These are phyloP conservation scores for Coleophoma eucalyptorum DNA, from an alignment of 2,329 filamentous ascomycete species.

Conservation along the genomic window DNA sequence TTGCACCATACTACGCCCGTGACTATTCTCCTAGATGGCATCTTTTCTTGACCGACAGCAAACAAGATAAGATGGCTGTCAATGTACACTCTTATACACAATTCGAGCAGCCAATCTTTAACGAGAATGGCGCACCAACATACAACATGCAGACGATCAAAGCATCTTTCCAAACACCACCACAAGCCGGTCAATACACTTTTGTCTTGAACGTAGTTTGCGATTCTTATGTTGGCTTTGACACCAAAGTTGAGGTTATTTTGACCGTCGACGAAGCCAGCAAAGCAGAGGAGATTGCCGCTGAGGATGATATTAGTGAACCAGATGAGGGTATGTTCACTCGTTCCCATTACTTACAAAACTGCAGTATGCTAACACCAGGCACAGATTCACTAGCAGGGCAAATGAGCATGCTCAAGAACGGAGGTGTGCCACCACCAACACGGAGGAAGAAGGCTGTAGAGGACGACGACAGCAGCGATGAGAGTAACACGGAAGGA, in stretches of 20 bases:
- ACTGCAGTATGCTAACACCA: neutral
- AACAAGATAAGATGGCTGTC: conserved; percentile 93
- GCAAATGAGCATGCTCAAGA: conserved; percentile 85
- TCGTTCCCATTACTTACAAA: neutral
- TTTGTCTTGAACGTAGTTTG: conserved; percentile 94
- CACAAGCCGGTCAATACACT: conserved; percentile 86
- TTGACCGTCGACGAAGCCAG: conserved; percentile 84
- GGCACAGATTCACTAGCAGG: conserved; percentile 77
- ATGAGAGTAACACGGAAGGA: conserved; percentile 81
- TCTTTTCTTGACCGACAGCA: conserved; percentile 89
- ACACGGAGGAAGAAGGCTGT: conserved; percentile 52
- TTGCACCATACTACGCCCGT: conserved; percentile 85
- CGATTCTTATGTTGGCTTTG: conserved; percentile 92
- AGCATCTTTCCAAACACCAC: conserved; percentile 93
- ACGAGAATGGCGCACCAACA: conserved; percentile 77
- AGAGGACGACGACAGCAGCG: conserved; percentile 53
- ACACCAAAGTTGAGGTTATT: conserved; percentile 86
- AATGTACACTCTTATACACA: conserved; percentile 92
- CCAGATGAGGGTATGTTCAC: conserved; percentile 84
- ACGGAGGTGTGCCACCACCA: conserved; percentile 46
- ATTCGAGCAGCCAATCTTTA: conserved; percentile 86
- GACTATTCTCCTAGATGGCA: conserved; percentile 92
- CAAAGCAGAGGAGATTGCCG: conserved; percentile 75
- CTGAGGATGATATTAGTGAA: conserved; percentile 94
- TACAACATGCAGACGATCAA: conserved; percentile 95